phyloP scores from a whole-genome alignment of 805 yeast genomes.

The Starmera amethionina region DNA sequence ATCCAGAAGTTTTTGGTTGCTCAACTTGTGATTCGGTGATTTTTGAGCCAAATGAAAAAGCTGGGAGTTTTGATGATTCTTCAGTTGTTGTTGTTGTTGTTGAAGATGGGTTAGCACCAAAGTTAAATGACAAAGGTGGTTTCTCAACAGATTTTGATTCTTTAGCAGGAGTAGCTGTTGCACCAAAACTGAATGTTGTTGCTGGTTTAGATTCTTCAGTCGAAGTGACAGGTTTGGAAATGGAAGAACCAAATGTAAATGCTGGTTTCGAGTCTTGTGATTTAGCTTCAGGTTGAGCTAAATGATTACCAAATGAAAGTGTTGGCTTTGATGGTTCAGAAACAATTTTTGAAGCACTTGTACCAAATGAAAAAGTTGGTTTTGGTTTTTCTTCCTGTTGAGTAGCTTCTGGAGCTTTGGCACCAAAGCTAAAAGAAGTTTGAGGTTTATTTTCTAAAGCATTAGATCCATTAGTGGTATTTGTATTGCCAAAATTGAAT shows the following conservation, averaged over 20 bases:
- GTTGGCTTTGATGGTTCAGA: constrained; percentile 1
- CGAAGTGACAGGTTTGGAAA: not conserved
- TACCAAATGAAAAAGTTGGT: constrained; percentile 12
- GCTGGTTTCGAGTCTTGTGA: constrained; percentile 10
- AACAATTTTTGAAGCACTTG: not conserved
- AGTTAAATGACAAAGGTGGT: not conserved
- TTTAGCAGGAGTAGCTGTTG: constrained; percentile 4
- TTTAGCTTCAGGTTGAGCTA: not conserved
- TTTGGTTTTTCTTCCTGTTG: not conserved
- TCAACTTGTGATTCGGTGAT: constrained; percentile 5
- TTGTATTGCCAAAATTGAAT: constrained; percentile 10
- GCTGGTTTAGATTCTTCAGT: constrained; percentile 4
- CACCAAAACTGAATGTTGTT: constrained; percentile 11
- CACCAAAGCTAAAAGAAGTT: constrained; percentile 1
- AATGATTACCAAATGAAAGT: constrained; percentile 1
- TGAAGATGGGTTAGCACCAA: not conserved
- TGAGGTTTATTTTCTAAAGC: not conserved
- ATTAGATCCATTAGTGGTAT: constrained; percentile 1
- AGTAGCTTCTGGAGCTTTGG: not conserved
- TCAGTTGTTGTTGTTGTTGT: not conserved
- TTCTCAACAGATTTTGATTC: constrained; percentile 1
- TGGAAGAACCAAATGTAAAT: constrained; percentile 14
- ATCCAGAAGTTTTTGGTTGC: constrained; percentile 5
- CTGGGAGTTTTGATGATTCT: constrained; percentile 1
- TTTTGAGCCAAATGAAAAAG: constrained; percentile 10